Conservation (phyloP, 345 rosid genomes). For the Syzygium aromaticum region DNA sequence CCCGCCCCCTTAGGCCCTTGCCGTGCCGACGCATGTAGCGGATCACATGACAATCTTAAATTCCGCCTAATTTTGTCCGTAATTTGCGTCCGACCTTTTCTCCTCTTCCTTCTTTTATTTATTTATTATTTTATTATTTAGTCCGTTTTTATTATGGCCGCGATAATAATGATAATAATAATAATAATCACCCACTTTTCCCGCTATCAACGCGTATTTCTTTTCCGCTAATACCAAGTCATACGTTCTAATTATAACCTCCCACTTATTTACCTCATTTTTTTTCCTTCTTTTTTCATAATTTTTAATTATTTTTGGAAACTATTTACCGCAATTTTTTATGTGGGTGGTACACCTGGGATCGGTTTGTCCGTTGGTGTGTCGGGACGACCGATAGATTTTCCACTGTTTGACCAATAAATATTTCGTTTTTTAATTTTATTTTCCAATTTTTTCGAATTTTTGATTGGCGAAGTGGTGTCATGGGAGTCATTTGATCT, state of each 20-base stretch:
- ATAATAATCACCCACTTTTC: neutral
- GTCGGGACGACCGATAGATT: neutral
- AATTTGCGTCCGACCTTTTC: neutral
- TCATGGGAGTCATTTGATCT: neutral
- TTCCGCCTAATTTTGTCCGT: neutral
- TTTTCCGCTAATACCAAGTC: neutral
- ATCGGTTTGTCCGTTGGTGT: neutral
- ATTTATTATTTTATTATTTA: too few species aligned
- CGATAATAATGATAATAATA: neutral
- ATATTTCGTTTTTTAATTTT: neutral
- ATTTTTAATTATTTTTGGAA: neutral
- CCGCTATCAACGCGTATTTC: neutral
- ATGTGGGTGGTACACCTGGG: neutral
- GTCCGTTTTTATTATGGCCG: neutral
- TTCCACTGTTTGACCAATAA: neutral
- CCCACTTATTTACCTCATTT: neutral
- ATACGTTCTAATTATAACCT: neutral
- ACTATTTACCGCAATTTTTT: neutral
- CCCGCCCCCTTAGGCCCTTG: neutral
- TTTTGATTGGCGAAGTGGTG: neutral
- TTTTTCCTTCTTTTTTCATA: neutral
- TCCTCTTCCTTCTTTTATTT: neutral
- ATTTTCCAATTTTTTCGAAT: neutral
- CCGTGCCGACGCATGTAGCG: neutral
- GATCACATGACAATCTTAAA: neutral